A percentile compares a stretch with the other conserved stretches of the same genome.
Conservation (phyloP, 2,329 filamentous ascomycete genomes). For the Didymella keratinophila region DNA sequence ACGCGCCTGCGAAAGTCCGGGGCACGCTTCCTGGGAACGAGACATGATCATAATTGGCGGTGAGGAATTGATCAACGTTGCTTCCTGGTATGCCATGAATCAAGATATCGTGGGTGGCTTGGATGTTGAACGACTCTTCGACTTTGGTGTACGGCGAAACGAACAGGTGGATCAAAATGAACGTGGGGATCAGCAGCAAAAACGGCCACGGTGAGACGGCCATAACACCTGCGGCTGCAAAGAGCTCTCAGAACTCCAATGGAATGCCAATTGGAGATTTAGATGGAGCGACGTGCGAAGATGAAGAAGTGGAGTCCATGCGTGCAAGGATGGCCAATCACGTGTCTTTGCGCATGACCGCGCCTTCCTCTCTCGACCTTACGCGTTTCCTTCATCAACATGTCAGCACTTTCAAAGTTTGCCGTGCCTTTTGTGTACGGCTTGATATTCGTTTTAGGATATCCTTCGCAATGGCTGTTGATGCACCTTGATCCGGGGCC, state of each 20-base stretch:
- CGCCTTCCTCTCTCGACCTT: constrained; percentile 4
- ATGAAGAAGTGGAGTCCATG: constrained; percentile 5
- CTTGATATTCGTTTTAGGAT: constrained; percentile 74
- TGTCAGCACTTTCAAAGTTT: constrained; percentile 50
- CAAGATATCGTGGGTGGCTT: constrained; percentile 90
- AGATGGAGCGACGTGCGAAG: constrained; percentile 3
- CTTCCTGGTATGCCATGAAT: constrained; percentile 75
- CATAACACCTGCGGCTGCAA: constrained; percentile 27
- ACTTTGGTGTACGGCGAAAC: constrained; percentile 93
- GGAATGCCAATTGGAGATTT: neutral
- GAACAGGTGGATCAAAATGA: constrained; percentile 69
- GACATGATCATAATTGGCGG: constrained; percentile 82
- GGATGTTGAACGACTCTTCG: constrained; percentile 97
- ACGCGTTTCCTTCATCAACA: constrained; percentile 10
- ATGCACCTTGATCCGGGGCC: constrained; percentile 65
- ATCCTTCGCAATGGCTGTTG: constrained; percentile 77
- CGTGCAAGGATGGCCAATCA: constrained; percentile 24
- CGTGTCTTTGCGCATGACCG: constrained; percentile 32
- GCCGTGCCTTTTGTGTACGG: constrained; percentile 73
- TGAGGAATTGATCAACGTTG: constrained; percentile 63
- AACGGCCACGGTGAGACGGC: constrained; percentile 34
- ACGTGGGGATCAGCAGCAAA: constrained; percentile 42
- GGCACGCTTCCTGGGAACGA: constrained; percentile 91
- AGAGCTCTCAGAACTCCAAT: neutral
- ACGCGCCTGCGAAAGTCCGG: constrained; percentile 84